Percentiles rank a stretch among this genome's conserved stretches.
Evolutionary conservation across 768 basidiomycete species (phyloP).

Genomic region (Lactarius trivialis): DNA sequence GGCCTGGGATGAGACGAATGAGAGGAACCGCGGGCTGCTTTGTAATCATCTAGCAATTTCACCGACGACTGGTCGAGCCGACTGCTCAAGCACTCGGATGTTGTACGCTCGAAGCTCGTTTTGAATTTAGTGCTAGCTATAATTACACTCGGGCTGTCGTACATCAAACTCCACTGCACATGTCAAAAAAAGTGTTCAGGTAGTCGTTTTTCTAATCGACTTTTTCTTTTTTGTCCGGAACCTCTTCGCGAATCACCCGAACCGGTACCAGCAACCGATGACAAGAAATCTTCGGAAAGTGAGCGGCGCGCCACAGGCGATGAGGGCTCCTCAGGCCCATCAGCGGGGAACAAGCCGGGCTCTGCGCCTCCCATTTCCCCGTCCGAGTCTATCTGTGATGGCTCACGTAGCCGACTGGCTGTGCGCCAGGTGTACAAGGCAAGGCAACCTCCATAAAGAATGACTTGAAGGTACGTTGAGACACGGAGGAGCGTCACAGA

Average conservation of each 20-base stretch:
- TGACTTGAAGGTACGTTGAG: slow-evolving; percentile 29
- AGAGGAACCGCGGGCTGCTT: too few relatives aligned
- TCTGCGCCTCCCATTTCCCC: slow-evolving; percentile 2
- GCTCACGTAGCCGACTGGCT: slow-evolving; percentile 15
- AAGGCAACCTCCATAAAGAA: slow-evolving; percentile 40
- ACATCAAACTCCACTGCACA: not conserved
- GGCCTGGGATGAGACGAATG: too few relatives aligned
- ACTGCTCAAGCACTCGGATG: too few relatives aligned
- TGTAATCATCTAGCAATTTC: too few relatives aligned
- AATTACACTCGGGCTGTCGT: not conserved
- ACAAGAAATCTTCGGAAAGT: not conserved
- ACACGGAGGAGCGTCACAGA: slow-evolving; percentile 1
- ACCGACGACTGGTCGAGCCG: too few relatives aligned
- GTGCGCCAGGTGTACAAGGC: slow-evolving; percentile 35
- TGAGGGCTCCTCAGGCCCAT: not conserved
- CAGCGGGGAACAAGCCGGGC: not conserved
- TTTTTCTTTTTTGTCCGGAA: slow-evolving; percentile 15
- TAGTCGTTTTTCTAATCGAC: slow-evolving; percentile 25
- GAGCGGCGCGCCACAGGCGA: not conserved
- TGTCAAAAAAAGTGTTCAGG: slow-evolving; percentile 22
- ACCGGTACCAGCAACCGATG: slow-evolving; percentile 1
- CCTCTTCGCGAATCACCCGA: slow-evolving; percentile 1
- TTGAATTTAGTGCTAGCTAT: not conserved
- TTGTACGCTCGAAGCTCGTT: too few relatives aligned
- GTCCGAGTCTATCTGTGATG: not conserved